These are phyloP conservation scores for Pseudocercospora cruenta DNA, from an alignment of 2,329 filamentous ascomycete species.

Conservation along the genomic window DNA sequence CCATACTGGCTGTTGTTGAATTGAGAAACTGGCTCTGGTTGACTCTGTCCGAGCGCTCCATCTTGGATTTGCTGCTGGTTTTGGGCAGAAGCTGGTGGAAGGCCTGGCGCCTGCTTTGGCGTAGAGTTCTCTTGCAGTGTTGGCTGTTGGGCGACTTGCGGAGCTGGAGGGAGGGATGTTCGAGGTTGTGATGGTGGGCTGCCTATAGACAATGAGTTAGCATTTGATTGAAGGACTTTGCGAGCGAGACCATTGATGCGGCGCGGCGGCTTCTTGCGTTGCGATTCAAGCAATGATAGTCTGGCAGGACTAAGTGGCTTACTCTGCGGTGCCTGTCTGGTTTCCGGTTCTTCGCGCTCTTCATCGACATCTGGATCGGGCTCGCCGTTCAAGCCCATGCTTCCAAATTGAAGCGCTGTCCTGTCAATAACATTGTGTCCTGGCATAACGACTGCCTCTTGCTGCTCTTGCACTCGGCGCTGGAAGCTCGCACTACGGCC, in stretches of 20 bases:
- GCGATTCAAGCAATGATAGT: background rate
- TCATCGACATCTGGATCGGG: constrained; percentile 81
- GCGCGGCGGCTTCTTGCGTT: background rate
- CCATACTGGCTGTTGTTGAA: constrained; percentile 68
- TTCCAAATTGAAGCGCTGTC: constrained; percentile 92
- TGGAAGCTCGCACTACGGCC: constrained; percentile 78
- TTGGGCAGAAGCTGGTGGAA: constrained; percentile 63
- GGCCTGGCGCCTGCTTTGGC: constrained; percentile 63
- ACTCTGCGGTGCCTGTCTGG: constrained; percentile 89
- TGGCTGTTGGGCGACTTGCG: constrained; percentile 48
- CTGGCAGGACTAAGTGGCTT: background rate
- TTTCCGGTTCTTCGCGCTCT: constrained; percentile 93
- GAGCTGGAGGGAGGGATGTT: constrained; percentile 79
- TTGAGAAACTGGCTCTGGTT: constrained; percentile 52
- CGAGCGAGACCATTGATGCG: background rate
- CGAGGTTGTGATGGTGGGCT: constrained; percentile 85
- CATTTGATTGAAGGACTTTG: background rate
- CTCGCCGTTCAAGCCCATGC: constrained; percentile 85
- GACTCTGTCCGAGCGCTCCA: constrained; percentile 56
- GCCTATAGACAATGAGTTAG: background rate
- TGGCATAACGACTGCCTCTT: constrained; percentile 97
- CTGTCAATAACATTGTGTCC: constrained; percentile 93
- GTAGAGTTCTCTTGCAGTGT: constrained; percentile 47
- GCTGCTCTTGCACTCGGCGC: constrained; percentile 86
- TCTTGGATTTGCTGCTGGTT: constrained; percentile 46